Conservation (phyloP, 768 basidiomycete species). For the Mycena floridula region DNA sequence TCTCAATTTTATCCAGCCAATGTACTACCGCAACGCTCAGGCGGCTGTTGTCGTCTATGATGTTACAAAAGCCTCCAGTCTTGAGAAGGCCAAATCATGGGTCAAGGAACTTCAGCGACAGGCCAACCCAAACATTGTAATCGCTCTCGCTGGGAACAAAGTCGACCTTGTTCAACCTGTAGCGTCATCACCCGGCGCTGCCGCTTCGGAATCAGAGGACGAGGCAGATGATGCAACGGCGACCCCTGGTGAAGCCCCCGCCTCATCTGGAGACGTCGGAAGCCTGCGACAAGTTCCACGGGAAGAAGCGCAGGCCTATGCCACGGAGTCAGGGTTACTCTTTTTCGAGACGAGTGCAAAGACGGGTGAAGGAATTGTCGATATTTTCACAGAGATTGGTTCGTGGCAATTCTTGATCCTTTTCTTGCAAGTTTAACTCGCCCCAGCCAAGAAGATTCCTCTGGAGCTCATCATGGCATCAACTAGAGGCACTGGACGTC, state of each 20-base stretch:
- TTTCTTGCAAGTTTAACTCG: neutral
- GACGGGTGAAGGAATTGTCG: constrained; percentile 91
- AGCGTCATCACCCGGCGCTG: constrained; percentile 38
- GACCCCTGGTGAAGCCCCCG: constrained; percentile 68
- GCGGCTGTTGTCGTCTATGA: constrained; percentile 99
- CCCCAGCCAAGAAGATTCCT: constrained; percentile 53
- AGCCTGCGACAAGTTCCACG: constrained; percentile 82
- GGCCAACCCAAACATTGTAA: constrained; percentile 98
- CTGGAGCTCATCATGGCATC: constrained; percentile 93
- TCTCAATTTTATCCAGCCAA: constrained; percentile 52
- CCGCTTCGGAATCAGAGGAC: constrained; percentile 71
- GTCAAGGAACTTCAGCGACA: constrained; percentile 98
- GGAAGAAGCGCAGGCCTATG: constrained; percentile 96
- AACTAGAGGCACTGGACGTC: constrained; percentile 62
- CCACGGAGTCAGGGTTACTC: constrained; percentile 86
- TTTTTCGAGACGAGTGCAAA: constrained; percentile 99
- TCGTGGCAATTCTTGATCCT: constrained; percentile 14
- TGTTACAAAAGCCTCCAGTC: constrained; percentile 89
- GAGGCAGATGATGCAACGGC: constrained; percentile 92
- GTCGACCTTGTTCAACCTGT: constrained; percentile 81
- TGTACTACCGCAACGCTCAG: constrained; percentile 98
- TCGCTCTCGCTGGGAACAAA: constrained; percentile 97
- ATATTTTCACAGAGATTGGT: constrained; percentile 99
- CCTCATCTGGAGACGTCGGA: constrained; percentile 54
- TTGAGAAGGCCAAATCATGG: constrained; percentile 99